Conservation (phyloP, 2,329 filamentous ascomycete species). For the Fusarium pininemorale region DNA sequence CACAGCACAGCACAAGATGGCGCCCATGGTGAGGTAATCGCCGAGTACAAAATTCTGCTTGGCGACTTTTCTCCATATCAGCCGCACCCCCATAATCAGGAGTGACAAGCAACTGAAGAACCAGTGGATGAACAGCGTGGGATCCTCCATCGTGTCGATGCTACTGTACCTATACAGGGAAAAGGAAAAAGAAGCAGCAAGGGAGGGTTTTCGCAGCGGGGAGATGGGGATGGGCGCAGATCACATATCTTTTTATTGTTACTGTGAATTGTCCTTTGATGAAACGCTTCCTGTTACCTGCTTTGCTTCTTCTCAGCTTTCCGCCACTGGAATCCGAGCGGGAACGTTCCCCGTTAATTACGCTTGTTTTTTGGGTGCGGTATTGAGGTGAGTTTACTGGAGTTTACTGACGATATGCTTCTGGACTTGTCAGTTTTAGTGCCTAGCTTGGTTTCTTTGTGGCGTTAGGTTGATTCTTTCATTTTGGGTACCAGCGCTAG, state of each 20-base stretch:
- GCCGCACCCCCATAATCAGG: neutral
- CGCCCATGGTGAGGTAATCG: neutral
- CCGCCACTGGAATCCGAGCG: neutral
- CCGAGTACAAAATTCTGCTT: neutral
- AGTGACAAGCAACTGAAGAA: neutral
- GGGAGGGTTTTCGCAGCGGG: neutral
- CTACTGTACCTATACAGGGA: neutral
- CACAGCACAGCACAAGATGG: neutral
- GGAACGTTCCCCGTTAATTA: neutral
- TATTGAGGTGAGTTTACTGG: neutral
- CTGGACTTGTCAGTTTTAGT: neutral
- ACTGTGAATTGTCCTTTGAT: neutral
- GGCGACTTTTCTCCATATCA: neutral
- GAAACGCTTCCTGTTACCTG: neutral
- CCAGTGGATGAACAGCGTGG: constrained; percentile 1
- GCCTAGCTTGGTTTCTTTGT: neutral
- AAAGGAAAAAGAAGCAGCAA: neutral
- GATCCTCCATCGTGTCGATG: neutral
- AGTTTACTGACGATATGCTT: neutral
- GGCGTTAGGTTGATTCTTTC: neutral
- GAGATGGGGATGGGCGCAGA: neutral
- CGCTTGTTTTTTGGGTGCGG: neutral
- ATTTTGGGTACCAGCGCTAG: neutral
- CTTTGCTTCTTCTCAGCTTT: neutral
- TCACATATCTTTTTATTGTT: neutral